These are phyloP conservation scores for Stagonosporopsis chrysanthemi DNA, from an alignment of 2,329 filamentous ascomycete species.

Conservation along the genomic window DNA sequence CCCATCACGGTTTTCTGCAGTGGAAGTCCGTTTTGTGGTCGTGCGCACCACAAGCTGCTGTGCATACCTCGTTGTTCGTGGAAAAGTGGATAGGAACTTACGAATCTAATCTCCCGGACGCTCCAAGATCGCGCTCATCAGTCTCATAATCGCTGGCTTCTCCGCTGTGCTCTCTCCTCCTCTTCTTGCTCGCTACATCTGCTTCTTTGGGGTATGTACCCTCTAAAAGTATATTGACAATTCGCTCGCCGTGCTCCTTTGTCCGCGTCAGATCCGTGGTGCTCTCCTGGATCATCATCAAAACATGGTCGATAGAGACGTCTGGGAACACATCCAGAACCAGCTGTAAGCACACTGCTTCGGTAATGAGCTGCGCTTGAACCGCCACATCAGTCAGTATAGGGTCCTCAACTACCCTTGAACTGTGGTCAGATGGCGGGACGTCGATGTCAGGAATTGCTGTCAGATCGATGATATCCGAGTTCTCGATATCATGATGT, in stretches of 20 bases:
- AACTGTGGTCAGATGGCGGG: slow-evolving; percentile 20
- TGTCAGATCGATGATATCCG: slow-evolving; percentile 32
- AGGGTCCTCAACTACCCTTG: not conserved
- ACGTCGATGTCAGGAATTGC: slow-evolving; percentile 34
- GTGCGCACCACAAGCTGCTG: not conserved
- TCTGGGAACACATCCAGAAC: slow-evolving; percentile 47
- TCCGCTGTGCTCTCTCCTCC: slow-evolving; percentile 38
- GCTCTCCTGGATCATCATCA: slow-evolving; percentile 34
- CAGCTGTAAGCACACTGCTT: slow-evolving; percentile 40
- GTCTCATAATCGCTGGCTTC: slow-evolving; percentile 35
- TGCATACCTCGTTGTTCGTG: too few species aligned
- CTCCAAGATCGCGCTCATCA: slow-evolving; percentile 20
- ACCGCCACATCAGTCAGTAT: not conserved
- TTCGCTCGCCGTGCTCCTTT: slow-evolving; percentile 31
- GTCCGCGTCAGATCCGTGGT: slow-evolving; percentile 35
- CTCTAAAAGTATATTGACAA: slow-evolving; percentile 43
- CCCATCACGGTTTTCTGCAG: not conserved
- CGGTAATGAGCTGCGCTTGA: slow-evolving; percentile 22
- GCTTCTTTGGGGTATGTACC: slow-evolving; percentile 46
- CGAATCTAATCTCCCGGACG: slow-evolving; percentile 29
- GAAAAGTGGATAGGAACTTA: slow-evolving; percentile 30
- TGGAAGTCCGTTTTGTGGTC: not conserved
- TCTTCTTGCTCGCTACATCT: slow-evolving; percentile 36
- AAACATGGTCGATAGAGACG: slow-evolving; percentile 42
- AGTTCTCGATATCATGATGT: slow-evolving; percentile 3